phyloP scores from a whole-genome alignment of 2,329 filamentous ascomycete genomes.

The Geosmithia morbida region DNA sequence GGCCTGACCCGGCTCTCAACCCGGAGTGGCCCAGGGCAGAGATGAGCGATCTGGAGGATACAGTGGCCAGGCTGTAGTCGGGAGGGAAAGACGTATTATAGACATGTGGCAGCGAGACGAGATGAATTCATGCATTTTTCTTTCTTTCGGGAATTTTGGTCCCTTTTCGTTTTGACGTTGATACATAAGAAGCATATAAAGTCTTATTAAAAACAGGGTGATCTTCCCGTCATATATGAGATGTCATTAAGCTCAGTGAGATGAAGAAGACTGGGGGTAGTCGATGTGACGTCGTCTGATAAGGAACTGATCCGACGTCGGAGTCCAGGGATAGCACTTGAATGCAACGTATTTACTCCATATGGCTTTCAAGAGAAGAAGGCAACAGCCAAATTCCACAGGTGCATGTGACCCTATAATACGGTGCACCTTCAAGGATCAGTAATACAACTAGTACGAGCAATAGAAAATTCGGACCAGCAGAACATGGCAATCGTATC shows the following conservation, averaged over 20 bases:
- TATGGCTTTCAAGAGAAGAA: no score
- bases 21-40: conserved; percentile 42
- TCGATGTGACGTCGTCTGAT: not conserved
- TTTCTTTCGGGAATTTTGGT: not conserved
- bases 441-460: no score
- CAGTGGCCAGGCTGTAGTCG: conserved; percentile 12
- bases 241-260: not conserved
- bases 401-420: no score
- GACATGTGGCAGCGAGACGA: not conserved
- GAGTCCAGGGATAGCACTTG: not conserved
- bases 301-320: not conserved
- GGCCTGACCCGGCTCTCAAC: conserved; percentile 35
- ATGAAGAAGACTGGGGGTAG: not conserved
- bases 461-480: no score
- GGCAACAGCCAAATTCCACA: no score
- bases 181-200: not conserved
- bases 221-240: not conserved
- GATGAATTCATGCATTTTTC: not conserved
- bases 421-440: no score
- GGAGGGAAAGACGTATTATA: not conserved
- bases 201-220: not conserved
- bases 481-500: no score
- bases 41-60: conserved; percentile 34
- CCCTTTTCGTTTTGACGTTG: not conserved
- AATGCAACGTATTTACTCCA: no score